Evolutionary conservation across 2,329 filamentous ascomycete genomes (phyloP), one percentile per base, ranked within the genome.

Genomic region (Colletotrichum sojae): DNA sequence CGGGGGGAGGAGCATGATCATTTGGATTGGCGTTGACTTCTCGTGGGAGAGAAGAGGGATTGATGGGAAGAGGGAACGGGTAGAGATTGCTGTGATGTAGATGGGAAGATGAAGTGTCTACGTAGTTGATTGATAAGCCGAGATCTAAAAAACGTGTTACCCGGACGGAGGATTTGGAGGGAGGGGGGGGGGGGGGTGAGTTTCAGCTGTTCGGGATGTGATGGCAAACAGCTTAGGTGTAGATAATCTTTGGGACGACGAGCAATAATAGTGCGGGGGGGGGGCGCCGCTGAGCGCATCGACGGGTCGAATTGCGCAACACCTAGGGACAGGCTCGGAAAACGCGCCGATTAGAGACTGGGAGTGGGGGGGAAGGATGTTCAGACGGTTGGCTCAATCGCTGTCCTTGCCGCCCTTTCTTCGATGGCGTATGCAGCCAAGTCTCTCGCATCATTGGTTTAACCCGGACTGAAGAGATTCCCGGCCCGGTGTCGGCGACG

Each of bases 1-100:
- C 25, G 67, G 36, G 8, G 67, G 67, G 51, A 69, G 43, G n/a
- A 69, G 67, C 67, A 69, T 69, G 51, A 65, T 67, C 31, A 69
- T 61, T 61, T 2, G 22, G 12, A 12, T 5, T 25, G 46, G 22
- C 6, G 8, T 9, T 3, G 46, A 25, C 15, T 49, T 25, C 16
- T 36, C 20, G n/a, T 40, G 10, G 27, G 18, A 6, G 18, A n/a
- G 40, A n/a, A 36, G 18, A 27, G 6, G 10, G 10, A 13, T 25
- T 16, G 6, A 15, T 36, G 31, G 31, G 39, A 36, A 16, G 4
- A 22, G 22, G 22, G 22, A 22, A n/a, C n/a, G n/a, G 15, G 43
- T 4, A 27, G 40, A 13, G 31, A 2, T 12, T 15, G 40, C 12
- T 16, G 40, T 8, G 27, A 36, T 36, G 31, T 36, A 36, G 31